phyloP scores from a whole-genome alignment of 2,329 filamentous ascomycete species.

The Pseudogymnoascus sp. region DNA sequence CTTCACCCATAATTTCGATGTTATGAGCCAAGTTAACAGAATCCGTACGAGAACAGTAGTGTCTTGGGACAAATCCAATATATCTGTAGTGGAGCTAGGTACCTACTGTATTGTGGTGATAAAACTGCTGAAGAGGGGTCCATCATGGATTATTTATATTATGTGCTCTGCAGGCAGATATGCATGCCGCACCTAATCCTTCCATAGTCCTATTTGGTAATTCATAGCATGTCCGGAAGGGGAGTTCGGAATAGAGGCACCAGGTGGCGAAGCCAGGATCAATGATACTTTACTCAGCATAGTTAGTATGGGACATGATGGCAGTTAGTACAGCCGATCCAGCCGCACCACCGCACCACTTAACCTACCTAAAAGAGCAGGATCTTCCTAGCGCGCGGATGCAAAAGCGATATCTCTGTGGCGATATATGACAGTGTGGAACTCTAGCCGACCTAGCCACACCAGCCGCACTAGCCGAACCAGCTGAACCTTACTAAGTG shows the following conservation, averaged over 20 bases:
- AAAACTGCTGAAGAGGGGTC: background rate
- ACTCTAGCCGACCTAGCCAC: too few relatives aligned
- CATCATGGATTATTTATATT: background rate
- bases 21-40: background rate
- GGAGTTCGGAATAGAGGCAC: background rate
- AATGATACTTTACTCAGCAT: too few relatives aligned
- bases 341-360: too few relatives aligned
- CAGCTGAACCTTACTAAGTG: too few relatives aligned
- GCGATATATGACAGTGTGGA: too few relatives aligned
- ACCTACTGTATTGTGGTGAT: background rate
- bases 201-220: background rate
- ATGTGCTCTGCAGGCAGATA: background rate
- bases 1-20: slow-evolving; percentile 2
- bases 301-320: too few relatives aligned
- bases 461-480: too few relatives aligned
- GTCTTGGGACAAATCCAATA: background rate
- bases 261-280: background rate
- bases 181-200: background rate
- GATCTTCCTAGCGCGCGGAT: too few relatives aligned
- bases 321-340: too few relatives aligned
- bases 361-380: too few relatives aligned
- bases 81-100: background rate
- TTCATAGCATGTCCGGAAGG: background rate
- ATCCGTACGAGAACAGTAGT: background rate
- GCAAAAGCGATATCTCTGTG: too few relatives aligned